These are phyloP conservation scores for Mycena filopes DNA, from an alignment of 768 basidiomycete species.

Conservation along the genomic window DNA sequence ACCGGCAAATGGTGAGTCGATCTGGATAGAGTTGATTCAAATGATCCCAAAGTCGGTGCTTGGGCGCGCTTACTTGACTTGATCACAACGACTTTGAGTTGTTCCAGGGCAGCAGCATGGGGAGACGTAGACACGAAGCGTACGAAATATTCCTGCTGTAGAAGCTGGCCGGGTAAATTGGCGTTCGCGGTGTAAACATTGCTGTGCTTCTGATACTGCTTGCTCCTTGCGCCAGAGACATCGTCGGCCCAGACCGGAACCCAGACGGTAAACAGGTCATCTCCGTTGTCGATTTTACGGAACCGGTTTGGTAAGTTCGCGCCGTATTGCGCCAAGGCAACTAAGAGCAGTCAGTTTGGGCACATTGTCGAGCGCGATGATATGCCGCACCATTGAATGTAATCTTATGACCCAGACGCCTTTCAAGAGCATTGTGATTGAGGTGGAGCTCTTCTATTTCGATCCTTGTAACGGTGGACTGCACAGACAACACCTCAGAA, in stretches of 20 bases:
- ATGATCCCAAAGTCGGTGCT: background rate
- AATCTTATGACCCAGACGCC: too few species aligned
- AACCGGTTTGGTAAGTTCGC: conserved; percentile 1
- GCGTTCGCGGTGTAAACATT: conserved; percentile 43
- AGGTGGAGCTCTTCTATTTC: background rate
- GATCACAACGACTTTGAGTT: conserved; percentile 39
- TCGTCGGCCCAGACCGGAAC: conserved; percentile 29
- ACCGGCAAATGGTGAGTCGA: background rate
- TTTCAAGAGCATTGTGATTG: conserved; percentile 11
- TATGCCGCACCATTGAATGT: too few species aligned
- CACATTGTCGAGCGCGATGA: background rate
- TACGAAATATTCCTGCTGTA: conserved; percentile 45
- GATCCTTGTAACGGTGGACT: background rate
- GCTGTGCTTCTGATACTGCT: conserved; percentile 47
- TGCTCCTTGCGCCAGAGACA: conserved; percentile 39
- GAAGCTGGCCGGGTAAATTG: conserved; percentile 39
- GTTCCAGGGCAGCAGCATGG: conserved; percentile 44
- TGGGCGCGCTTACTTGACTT: conserved; percentile 28
- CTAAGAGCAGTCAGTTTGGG: too few species aligned
- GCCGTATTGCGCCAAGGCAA: background rate
- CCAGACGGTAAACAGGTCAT: conserved; percentile 25
- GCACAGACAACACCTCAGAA: background rate
- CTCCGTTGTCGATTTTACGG: conserved; percentile 7
- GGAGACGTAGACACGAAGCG: conserved; percentile 41
- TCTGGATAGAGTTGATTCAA: background rate